Percentiles rank a stretch among this genome's conserved stretches.
Evolutionary conservation across 805 yeast genomes (phyloP).

Genomic region (Yarrowia sp.): DNA sequence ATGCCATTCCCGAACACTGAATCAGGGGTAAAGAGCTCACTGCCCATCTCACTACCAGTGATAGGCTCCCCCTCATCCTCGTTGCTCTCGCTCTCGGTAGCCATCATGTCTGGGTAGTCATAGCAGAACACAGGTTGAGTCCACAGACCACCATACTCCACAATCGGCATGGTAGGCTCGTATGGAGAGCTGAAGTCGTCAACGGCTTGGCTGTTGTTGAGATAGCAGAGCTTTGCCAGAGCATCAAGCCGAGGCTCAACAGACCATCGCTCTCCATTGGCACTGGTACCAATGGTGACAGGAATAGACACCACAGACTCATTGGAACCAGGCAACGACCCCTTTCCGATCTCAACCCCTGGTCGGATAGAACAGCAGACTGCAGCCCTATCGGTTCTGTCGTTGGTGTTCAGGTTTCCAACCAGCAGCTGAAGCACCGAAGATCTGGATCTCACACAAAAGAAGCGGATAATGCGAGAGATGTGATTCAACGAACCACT

Average conservation of each 20-base stretch:
- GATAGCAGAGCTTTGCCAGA: conserved; percentile 22
- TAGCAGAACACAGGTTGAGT: conserved; percentile 5
- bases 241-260: conserved; percentile 25
- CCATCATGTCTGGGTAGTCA: conserved; percentile 9
- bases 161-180: conserved; percentile 6
- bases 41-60: neutral
- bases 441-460: conserved; percentile 10
- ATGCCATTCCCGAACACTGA: neutral
- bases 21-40: neutral
- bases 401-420: neutral
- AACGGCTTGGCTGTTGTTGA: neutral
- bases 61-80: neutral
- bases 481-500: conserved; percentile 8
- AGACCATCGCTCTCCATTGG: neutral
- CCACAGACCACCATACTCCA: conserved; percentile 32
- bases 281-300: neutral
- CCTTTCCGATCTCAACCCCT: neutral
- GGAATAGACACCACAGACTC: conserved; percentile 24
- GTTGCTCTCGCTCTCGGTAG: neutral
- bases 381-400: neutral
- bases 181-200: neutral
- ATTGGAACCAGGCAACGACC: conserved; percentile 7
- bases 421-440: conserved; percentile 12
- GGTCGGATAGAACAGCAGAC: conserved; percentile 16
- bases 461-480: conserved; percentile 19